Evolutionary conservation across 768 basidiomycete species (phyloP).

Genomic region (Leccinum sublutescens): DNA sequence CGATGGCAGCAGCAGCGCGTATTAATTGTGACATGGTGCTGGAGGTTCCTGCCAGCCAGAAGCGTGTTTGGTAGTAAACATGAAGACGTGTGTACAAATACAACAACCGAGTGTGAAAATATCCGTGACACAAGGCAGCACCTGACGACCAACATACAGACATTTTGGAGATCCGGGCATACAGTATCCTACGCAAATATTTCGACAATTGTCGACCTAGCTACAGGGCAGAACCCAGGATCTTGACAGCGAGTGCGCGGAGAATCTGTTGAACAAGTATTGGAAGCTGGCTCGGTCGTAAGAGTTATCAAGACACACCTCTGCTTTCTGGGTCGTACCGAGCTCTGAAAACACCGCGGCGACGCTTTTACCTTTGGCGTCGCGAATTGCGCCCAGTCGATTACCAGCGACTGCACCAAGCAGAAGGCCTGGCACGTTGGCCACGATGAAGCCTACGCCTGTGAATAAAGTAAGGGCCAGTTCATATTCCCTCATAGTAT

Average conservation of each 20-base stretch:
- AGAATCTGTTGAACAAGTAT: constrained; percentile 54
- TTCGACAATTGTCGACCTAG: neutral
- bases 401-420: constrained; percentile 88
- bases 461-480: constrained; percentile 34
- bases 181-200: constrained; percentile 12
- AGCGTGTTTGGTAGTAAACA: neutral
- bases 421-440: constrained; percentile 83
- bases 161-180: neutral
- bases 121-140: neutral
- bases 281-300: neutral
- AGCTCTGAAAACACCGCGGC: constrained; percentile 83
- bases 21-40: constrained; percentile 10
- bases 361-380: constrained; percentile 94
- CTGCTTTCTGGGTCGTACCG: constrained; percentile 77
- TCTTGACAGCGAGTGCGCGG: constrained; percentile 78
- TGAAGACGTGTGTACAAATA: neutral
- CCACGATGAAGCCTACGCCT: constrained; percentile 46
- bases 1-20: neutral
- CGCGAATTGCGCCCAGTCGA: constrained; percentile 84
- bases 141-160: neutral
- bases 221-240: constrained; percentile 62
- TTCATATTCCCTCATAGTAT: constrained; percentile 6
- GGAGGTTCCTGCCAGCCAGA: neutral
- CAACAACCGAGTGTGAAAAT: neutral
- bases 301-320: constrained; percentile 49